Evolutionary conservation across 192 early-diverging fungal genomes (phyloP).

Genomic region (Diversispora epigaea): DNA sequence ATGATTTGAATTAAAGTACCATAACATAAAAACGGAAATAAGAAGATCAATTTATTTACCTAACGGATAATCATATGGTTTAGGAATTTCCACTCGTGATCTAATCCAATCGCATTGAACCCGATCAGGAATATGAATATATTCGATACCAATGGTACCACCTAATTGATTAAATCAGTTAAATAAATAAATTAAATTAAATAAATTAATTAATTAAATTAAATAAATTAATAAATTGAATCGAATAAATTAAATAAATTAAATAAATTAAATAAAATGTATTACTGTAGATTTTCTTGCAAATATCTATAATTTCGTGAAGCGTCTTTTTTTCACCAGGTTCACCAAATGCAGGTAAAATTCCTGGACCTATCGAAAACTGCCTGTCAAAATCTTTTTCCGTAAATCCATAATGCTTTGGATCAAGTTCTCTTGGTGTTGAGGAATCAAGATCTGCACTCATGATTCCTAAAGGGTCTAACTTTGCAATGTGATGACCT

Average conservation of each 20-base stretch:
- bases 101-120: conserved; percentile 97
- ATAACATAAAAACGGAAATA: no score
- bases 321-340: conserved; percentile 79
- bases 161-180: conserved; percentile 41
- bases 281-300: conserved; percentile 87
- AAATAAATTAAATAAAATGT: background rate
- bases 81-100: conserved; percentile 84
- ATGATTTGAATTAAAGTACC: no score
- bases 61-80: conserved; percentile 81
- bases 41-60: no score
- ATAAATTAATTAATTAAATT: conserved; percentile 27
- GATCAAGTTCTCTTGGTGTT: conserved; percentile 79
- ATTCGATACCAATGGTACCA: conserved; percentile 94
- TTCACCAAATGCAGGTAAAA: conserved; percentile 82
- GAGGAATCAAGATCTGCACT: conserved; percentile 50
- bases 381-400: conserved; percentile 90
- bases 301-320: conserved; percentile 82
- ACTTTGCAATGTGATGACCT: conserved; percentile 92
- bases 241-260: conserved; percentile 25
- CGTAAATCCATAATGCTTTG: conserved; percentile 90
- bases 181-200: conserved; percentile 13
- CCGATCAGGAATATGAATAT: conserved; percentile 97
- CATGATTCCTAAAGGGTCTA: conserved; percentile 92
- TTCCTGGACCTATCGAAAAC: conserved; percentile 92
- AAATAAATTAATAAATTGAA: background rate